These are phyloP conservation scores for Danielozyma ontarioensis DNA, from an alignment of 805 yeast species.

Conservation along the genomic window DNA sequence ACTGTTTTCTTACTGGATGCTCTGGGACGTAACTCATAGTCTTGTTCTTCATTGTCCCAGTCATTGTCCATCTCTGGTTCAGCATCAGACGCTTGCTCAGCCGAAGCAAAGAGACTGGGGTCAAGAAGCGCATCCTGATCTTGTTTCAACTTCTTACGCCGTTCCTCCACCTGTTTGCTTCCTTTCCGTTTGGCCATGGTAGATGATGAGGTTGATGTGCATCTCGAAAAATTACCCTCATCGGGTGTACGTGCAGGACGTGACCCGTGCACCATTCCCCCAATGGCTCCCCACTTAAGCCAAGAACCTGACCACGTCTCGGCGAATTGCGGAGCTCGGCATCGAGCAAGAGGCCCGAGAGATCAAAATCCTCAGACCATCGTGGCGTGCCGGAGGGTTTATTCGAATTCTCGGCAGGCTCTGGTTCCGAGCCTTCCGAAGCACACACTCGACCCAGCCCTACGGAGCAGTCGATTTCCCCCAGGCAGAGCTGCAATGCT, in stretches of 20 bases:
- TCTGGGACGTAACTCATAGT: constrained; percentile 74
- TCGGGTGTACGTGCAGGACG: not conserved
- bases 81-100: constrained; percentile 3
- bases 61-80: constrained; percentile 19
- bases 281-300: too few relatives aligned
- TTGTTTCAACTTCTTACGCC: constrained; percentile 32
- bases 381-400: too few relatives aligned
- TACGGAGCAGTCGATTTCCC: too few relatives aligned
- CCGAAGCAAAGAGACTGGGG: constrained; percentile 1
- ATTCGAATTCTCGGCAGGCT: too few relatives aligned
- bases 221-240: not conserved
- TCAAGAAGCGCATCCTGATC: constrained; percentile 42
- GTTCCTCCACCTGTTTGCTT: constrained; percentile 16
- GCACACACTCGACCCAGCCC: too few relatives aligned
- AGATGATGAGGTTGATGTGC: not conserved
- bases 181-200: constrained; percentile 31
- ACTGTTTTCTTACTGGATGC: constrained; percentile 38
- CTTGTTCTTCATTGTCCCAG: constrained; percentile 76
- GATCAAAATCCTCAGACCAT: too few relatives aligned
- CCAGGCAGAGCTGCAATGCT: too few relatives aligned
- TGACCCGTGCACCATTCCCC: too few relatives aligned
- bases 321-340: too few relatives aligned
- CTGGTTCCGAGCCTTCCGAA: too few relatives aligned
- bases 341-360: too few relatives aligned
- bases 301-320: too few relatives aligned